Evolutionary conservation across 2,329 filamentous ascomycete genomes (phyloP), one percentile per base, ranked within the genome.

Genomic region (Cladobotryum mycophilum): DNA sequence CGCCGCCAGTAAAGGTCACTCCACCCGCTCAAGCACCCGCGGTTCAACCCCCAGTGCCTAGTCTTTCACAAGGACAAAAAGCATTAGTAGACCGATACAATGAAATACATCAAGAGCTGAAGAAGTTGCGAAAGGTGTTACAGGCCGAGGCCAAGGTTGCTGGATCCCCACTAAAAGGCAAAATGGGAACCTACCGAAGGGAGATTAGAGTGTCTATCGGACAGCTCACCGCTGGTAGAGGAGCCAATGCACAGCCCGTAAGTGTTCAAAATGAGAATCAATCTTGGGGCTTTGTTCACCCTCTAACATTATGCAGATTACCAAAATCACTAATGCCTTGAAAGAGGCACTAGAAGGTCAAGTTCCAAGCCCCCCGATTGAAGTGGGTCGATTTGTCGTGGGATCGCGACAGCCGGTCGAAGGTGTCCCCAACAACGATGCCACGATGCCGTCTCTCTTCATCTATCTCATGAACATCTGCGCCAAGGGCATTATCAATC

Each of bases 401-500:
- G 67, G 71, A n/a, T 63, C 64, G 13, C 68, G 76, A 46, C 64
- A 72, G 25, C 73, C 75, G 1, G 63, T 68, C n/a, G 72, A 78
- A 49, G 78, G 75, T 12, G 74, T 75, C 3, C 60, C 70, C 3
- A 67, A 76, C 50, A 78, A 84, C 49, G 78, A 75, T 1, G 65
- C 70, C 18, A 71, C 76, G 17, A 68, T 87, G 18, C 84, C 87
- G 0, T 76, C 79, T 1, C 68, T 88, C 5, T 80, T 88, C 55
- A 70, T 95, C 22, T 95, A 90, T 64, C 76, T 89, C 2, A 74
- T 95, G 51, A 90, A 88, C 59, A 82, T 86, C 46, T 84, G 91
- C 56, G 75, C 85, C 58, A 95, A 95, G 67, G 75, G 75, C 41
- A 75, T 90, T 51, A 76, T 93, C 53, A 79, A 76, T 43, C 87